Evolutionary conservation across 2,329 filamentous ascomycete genomes (phyloP), one percentile per base, ranked within the genome.

Genomic region (Cladorrhinum sp.): DNA sequence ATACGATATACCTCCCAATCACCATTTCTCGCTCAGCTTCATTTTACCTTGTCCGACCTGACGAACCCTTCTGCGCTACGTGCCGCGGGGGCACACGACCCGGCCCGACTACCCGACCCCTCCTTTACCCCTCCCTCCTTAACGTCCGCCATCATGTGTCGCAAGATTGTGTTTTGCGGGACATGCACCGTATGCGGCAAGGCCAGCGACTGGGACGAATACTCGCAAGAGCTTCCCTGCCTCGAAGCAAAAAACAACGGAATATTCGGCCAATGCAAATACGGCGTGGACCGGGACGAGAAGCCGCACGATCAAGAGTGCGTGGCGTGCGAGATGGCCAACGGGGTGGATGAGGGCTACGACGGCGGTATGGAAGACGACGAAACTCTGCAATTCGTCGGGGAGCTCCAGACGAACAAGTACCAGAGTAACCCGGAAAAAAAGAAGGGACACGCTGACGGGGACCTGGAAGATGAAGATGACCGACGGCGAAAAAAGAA

Each of bases 301-400:
- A 79, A 81, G 68, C 63, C 63, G 2, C 80, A 79, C 61, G 78
- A 80, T 64, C 78, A 80, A 61, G 79, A 81, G 65, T 81, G 79
- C 68, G 73, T 78, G 51, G 63, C 69, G 13, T 81, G 79, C 59
- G 65, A 71, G 50, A 75, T 76, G 48, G 75, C 76, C 60, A 74
- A 76, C 51, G 76, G 78, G 61, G 77, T 75, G 9, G 71, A 80
- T 51, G 78, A 72, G 63, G 70, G 70, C 50, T 67, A 69, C 62
- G 68, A 72, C 32, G 76, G 76, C 57, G 65, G 77, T 52, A 75
- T 72, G 48, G 73, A 76, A 36, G 70, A 70, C 8, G 63, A 65
- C 20, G 58, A 66, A 36, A 61, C 58, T 16, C 51, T 61, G 45
- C 52, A 61, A 50, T 59, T 57, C 8, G 58, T 53, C 50, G 56